Evolutionary conservation across 202 grass and related monocot species (phyloP).

Genomic region (Brachypodium distachyon): DNA sequence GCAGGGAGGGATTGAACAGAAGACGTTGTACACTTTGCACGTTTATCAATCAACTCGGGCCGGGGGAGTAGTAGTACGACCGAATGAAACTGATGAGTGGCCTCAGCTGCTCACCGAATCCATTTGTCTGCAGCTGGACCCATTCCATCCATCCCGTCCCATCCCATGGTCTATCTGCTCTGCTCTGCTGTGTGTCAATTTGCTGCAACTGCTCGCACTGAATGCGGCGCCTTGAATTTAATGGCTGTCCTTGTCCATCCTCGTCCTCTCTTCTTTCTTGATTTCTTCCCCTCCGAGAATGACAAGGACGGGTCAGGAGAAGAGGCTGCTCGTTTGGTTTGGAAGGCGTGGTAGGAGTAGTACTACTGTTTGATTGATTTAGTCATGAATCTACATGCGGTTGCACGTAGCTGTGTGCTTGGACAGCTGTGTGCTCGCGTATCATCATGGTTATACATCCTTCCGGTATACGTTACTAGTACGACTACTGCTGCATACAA

Average conservation of each 20-base stretch:
- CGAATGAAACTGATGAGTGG: no score
- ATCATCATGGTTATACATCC: background rate
- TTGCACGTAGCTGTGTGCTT: slow-evolving; percentile 23
- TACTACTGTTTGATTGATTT: background rate
- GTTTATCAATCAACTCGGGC: slow-evolving; percentile 15
- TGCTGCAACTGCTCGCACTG: slow-evolving; percentile 24
- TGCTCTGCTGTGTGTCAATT: background rate
- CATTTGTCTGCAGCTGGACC: background rate
- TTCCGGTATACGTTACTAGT: background rate
- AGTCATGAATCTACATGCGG: slow-evolving; percentile 1
- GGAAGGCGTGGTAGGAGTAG: no score
- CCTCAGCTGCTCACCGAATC: background rate
- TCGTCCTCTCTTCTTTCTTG: background rate
- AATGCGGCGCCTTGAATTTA: slow-evolving; percentile 33
- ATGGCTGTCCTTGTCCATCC: slow-evolving; percentile 13
- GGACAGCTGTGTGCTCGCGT: background rate
- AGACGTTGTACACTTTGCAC: slow-evolving; percentile 11
- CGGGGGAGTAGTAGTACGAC: no score
- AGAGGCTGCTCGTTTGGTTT: background rate
- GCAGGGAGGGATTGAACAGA: background rate
- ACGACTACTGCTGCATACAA: no score
- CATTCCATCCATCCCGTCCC: no score
- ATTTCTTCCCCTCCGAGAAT: background rate
- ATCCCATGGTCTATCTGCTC: background rate
- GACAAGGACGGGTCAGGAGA: background rate